phyloP scores from a whole-genome alignment of 2,329 filamentous ascomycete genomes.

The Didymosphaeria variabile region DNA sequence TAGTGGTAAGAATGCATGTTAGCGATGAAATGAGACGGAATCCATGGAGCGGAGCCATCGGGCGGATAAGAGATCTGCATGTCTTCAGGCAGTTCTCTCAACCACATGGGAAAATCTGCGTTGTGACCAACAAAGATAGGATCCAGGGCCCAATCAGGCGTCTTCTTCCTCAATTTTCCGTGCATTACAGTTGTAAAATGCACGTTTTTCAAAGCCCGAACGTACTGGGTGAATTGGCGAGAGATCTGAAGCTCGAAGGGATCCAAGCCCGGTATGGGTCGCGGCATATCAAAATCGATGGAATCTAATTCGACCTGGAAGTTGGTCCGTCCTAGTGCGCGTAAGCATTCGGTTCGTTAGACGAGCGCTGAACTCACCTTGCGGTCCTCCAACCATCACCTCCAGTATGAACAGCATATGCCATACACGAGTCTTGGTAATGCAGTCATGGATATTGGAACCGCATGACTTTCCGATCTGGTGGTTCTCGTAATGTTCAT shows the following conservation, averaged over 20 bases:
- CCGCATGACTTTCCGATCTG: conserved; percentile 75
- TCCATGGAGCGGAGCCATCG: conserved; percentile 82
- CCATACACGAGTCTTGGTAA: conserved; percentile 88
- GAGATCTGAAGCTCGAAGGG: conserved; percentile 80
- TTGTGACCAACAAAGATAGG: conserved; percentile 84
- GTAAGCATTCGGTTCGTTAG: conserved; percentile 16
- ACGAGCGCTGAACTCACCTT: conserved; percentile 67
- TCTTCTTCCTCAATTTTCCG: conserved; percentile 75
- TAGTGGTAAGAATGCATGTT: conserved; percentile 92
- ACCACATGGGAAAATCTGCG: conserved; percentile 78
- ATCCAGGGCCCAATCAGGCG: conserved; percentile 86
- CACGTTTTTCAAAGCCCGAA: conserved; percentile 79
- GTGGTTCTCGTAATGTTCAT: conserved; percentile 86
- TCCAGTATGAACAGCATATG: conserved; percentile 87
- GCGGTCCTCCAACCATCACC: conserved; percentile 90
- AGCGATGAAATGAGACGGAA: conserved; percentile 86
- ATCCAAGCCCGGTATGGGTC: conserved; percentile 72
- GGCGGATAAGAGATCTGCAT: conserved; percentile 79
- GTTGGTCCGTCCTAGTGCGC: conserved; percentile 69
- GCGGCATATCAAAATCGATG: conserved; percentile 76
- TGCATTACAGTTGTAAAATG: conserved; percentile 80
- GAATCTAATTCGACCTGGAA: conserved; percentile 77
- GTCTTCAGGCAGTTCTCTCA: conserved; percentile 79
- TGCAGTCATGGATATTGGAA: conserved; percentile 75
- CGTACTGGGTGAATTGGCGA: conserved; percentile 83